Evolutionary conservation across 73 alveolate genomes (phyloP).

Genomic region (Symbiodinium natans): DNA sequence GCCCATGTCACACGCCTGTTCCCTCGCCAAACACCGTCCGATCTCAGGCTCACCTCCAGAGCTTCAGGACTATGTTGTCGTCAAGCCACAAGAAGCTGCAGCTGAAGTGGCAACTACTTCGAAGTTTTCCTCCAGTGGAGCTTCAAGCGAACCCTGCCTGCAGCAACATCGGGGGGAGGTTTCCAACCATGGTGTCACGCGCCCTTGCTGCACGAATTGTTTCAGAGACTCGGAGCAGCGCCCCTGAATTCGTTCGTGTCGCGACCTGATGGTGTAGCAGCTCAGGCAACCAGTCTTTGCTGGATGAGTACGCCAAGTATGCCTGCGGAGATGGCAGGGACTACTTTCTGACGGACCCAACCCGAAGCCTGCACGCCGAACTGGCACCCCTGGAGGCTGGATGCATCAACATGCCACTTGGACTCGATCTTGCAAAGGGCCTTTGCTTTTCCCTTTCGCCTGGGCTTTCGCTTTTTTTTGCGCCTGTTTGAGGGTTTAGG

Average conservation of each 20-base stretch:
- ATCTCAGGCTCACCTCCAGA: neutral
- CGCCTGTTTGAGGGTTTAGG: too few relatives aligned
- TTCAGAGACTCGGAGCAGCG: too few relatives aligned
- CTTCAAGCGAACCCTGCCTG: neutral
- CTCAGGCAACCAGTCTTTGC: constrained; percentile 19
- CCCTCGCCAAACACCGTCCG: too few relatives aligned
- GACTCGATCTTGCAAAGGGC: too few relatives aligned
- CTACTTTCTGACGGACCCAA: neutral
- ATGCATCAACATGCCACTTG: constrained; percentile 2
- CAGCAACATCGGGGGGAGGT: neutral
- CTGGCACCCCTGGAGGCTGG: neutral
- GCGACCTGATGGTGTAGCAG: too few relatives aligned
- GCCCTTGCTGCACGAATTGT: neutral
- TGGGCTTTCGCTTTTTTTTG: too few relatives aligned
- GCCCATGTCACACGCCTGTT: too few relatives aligned
- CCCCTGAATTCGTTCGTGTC: too few relatives aligned
- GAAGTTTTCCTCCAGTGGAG: neutral
- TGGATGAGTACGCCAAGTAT: neutral
- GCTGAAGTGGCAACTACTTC: neutral
- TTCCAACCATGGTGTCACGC: neutral
- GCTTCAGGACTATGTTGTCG: neutral
- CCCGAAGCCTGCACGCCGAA: neutral
- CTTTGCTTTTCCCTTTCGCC: too few relatives aligned
- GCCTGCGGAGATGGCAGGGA: constrained; percentile 7
- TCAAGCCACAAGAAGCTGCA: neutral